Conservation (phyloP, 2,329 filamentous ascomycete genomes). For the Aspergillus pseudotamarii region DNA sequence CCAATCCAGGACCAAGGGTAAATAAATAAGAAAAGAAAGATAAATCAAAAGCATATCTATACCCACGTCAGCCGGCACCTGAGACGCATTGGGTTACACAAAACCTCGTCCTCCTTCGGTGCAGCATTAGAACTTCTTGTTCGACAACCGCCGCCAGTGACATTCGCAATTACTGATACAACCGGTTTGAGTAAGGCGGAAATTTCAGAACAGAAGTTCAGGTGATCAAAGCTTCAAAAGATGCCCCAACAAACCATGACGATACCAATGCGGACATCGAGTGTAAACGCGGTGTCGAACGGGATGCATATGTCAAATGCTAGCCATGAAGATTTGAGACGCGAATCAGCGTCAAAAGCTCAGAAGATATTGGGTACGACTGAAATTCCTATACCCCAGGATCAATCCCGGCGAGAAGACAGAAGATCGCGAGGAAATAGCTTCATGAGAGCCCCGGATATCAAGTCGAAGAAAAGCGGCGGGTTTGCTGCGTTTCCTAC, state of each 20-base stretch:
- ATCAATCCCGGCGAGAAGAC: slow-evolving; percentile 26
- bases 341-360: slow-evolving; percentile 32
- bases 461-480: slow-evolving; percentile 29
- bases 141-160: not conserved
- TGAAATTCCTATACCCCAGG: slow-evolving; percentile 28
- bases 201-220: not conserved
- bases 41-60: not conserved
- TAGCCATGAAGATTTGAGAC: slow-evolving; percentile 21
- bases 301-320: slow-evolving; percentile 11
- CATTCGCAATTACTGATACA: not conserved
- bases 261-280: slow-evolving; percentile 23
- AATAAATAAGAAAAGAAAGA: not conserved
- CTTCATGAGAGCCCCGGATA: slow-evolving; percentile 45
- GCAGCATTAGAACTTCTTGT: not conserved
- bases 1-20: not conserved
- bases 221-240: not conserved
- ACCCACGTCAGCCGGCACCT: not conserved
- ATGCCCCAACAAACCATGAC: slow-evolving; percentile 19
- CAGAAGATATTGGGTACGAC: slow-evolving; percentile 36
- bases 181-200: not conserved
- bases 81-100: not conserved
- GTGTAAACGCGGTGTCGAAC: slow-evolving; percentile 17
- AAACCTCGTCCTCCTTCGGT: not conserved
- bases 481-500: slow-evolving; percentile 33
- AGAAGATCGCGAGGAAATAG: slow-evolving; percentile 37